Base-by-base conservation (phyloP, 345 rosid genomes). In the Psidium friedrichsthalianum region DNA sequence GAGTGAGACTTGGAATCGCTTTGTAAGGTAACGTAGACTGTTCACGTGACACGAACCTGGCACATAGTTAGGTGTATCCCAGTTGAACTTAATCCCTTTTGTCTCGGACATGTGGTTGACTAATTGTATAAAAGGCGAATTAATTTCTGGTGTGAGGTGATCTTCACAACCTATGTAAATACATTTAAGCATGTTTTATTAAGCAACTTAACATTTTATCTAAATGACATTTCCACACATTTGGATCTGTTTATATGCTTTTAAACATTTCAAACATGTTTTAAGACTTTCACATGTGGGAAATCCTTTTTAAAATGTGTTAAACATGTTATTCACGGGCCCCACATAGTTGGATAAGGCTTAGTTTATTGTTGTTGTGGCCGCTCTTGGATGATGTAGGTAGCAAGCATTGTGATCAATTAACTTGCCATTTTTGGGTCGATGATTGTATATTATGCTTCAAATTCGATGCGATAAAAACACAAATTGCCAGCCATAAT, bases 1-100 rank as follows among this genome's bases (percentile, higher is more conserved):
- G 89, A 96, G 99, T 86, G 97, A 96, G 57, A 94, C 95, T 22
- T 94, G 99, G 99, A 81, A 90, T 55, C 93, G 89, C 22, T 98
- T 96, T 81, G 95, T 95, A 22, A 92, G 51, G 51, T 47, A 47
- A 47, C 7, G 49, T 44, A 44, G 47, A 44, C 5, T 44, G 57
- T 82, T 82, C 83, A 61, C 40, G 29, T 18, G 11, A 29, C 42
- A 29, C 42, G 42, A 61, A 15, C 74, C 42, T 61, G 10, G 21
- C 42, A 3, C 74, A 29, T 61, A 15, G 36, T 61, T 40, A 14
- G 15, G 21, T 29, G 42, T 61, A 15, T 61, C 22, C 74, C 14
- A 29, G 42, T 61, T 29, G 74, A 29, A 29, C 22, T 61, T 61
- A 15, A 61, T 15, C 2, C 10, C 42, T 61, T 61, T 29, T 29